Conservation (phyloP, 257 asterid genomes). For the Gentiana straminea region DNA sequence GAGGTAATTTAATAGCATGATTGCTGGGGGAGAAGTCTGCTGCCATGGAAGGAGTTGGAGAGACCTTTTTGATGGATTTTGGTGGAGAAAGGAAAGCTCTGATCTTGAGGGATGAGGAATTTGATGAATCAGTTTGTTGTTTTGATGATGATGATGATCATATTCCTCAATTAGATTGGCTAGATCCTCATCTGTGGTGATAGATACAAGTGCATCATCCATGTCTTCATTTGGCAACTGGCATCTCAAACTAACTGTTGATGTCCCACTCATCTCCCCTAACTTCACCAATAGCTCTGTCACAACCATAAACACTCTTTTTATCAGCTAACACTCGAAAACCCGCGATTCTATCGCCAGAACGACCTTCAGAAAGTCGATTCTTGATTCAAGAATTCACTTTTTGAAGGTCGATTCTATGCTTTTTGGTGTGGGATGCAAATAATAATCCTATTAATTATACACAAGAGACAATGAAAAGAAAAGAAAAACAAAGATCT, state of each 20-base stretch:
- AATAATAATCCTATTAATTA: background rate
- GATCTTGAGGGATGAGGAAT: conserved; percentile 35
- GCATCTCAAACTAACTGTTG: conserved; percentile 45
- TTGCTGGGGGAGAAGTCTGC: conserved; percentile 28
- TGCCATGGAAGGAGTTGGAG: conserved; percentile 41
- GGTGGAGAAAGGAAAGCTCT: conserved; percentile 53
- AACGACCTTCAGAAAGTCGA: too few species aligned
- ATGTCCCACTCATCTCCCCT: conserved; percentile 51
- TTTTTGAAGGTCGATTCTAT: too few species aligned
- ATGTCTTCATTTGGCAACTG: conserved; percentile 69
- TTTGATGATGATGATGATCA: conserved; percentile 17
- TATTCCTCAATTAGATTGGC: conserved; percentile 70
- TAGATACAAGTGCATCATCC: conserved; percentile 73
- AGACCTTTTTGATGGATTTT: conserved; percentile 27
- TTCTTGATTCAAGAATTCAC: too few species aligned
- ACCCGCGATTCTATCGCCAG: too few species aligned
- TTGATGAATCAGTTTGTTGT: conserved; percentile 18
- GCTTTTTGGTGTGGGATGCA: too few species aligned
- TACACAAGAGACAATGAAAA: background rate
- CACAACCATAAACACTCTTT: background rate
- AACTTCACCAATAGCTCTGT: conserved; percentile 61
- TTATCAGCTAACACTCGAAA: too few species aligned
- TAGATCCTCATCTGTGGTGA: conserved; percentile 75
- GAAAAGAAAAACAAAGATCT: background rate
- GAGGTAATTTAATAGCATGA: conserved; percentile 28